Evolutionary conservation across 2,329 filamentous ascomycete genomes (phyloP), one percentile per base, ranked within the genome.

Genomic region (Pezicula radicicola): DNA sequence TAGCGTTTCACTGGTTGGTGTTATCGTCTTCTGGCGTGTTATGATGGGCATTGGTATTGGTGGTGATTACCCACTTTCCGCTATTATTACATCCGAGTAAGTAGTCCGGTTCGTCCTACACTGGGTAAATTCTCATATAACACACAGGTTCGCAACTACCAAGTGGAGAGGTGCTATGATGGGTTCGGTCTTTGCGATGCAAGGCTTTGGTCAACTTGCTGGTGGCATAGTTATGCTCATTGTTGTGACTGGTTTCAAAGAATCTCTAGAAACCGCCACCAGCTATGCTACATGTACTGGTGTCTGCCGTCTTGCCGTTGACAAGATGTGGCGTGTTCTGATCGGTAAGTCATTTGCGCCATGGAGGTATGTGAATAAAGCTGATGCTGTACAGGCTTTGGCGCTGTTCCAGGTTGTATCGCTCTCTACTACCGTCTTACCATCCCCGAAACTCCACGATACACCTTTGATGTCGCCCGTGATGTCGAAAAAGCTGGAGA

Each of bases 91-190:
- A 9, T 91, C 89, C 2, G 89, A 94, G 55, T 57, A 45, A 49
- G 57, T 42, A 16, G 12, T 12, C 33, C 33, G 0, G 7, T 6
- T 30, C 10, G 8, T 30, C 28, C n/a, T 19, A 18, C 19, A 16
- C 18, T 19, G 8, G 12, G 6, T 12, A 37, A 41, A 19, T 35
- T 52, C 10, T 50, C 10, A 19, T 9, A 4, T 8, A 30, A 9
- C 4, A 9, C 13, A 33, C 27, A 59, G 52, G 75, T 94, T 94
- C 63, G 88, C 89, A 6, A 91, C 87, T 2, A 94, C 89, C 46
- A 91, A 87, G 71, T 92, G 88, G 84, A 77, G 89, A 69, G 89
- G 89, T 60, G 88, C 88, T 59, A 94, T 94, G 86, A 92, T 95
- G 86, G 88, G 82, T 25, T 78, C 88, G 10, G 90, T 94, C 50